Base-by-base conservation (phyloP, 225 moss, liverwort and hornwort genomes). In the Antitrichia curtipendula region DNA sequence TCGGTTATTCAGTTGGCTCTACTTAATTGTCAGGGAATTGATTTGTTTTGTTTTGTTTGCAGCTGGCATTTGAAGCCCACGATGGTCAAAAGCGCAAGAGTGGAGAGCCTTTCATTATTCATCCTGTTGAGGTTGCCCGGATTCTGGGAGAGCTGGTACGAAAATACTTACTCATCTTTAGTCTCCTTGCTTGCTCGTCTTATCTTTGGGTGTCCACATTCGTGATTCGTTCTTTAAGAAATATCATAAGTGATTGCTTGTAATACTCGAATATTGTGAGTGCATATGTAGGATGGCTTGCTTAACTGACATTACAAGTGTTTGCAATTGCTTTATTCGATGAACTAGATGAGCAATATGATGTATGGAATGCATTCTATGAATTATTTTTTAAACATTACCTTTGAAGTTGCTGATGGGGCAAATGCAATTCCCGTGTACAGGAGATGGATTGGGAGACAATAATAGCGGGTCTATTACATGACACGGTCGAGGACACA, bases 401-500 rank as follows among this genome's bases (percentile, higher is more conserved):
- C 52, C 14, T 81, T 86, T 36, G 50, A 82, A 89, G 58, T 69
- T 17, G 32, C 7, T 32, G 54, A 62, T 78, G 61, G 62, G 68
- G 21, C 32, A 73, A 36, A 85, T 83, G 27, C 57, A 58, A 29
- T 90, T 78, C 50, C 41, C 75, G 58, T 82, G 53, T 87, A 78
- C 97, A 99, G 99, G 99, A 99, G 87, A 99, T 99, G 99, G 99
- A 99, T 91, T 99, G 99, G 99, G 99, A 97, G 88, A 99, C 99
- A 61, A 95, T 99, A 90, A 94, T 94, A 86, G 99, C 99, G 53
- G 99, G 99, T 83, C 92, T 99, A 64, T 82, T 99, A 82, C 99
- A 99, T 88, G 99, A 99, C 75, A 99, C 99, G 15, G 97, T 99
- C 12, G 99, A 99, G 92, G 99, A 99, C 74, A 99, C 97, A 90